Percentiles rank a stretch among this genome's conserved stretches.
Conservation (phyloP, 2,329 filamentous ascomycete species). For the Trichoderma citrinoviride region DNA sequence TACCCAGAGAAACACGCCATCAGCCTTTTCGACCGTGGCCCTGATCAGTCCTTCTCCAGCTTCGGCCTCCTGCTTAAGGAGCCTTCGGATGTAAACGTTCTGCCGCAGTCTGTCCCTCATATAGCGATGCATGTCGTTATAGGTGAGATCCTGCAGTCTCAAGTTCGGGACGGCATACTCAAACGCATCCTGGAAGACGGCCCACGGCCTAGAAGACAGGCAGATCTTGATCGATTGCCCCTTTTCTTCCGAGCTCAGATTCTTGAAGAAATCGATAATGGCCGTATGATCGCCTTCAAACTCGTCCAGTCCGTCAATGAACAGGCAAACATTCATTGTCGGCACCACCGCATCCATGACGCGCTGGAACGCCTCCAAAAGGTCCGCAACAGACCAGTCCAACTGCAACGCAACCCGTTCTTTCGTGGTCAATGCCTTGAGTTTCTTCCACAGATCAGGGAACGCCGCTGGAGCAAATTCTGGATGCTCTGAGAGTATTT, state of each 20-base stretch:
- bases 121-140: conserved; percentile 32
- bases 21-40: conserved; percentile 27
- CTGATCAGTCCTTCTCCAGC: conserved; percentile 20
- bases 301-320: conserved; percentile 37
- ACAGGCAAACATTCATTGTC: conserved; percentile 29
- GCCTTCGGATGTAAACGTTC: conserved; percentile 21
- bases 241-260: conserved; percentile 23
- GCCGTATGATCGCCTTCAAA: conserved; percentile 33
- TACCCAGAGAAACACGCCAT: conserved; percentile 39
- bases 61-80: conserved; percentile 21
- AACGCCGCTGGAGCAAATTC: conserved; percentile 30
- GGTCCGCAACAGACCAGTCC: conserved; percentile 34
- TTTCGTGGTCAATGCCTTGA: conserved; percentile 32
- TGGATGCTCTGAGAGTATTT: conserved; percentile 32
- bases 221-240: conserved; percentile 32
- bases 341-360: conserved; percentile 27
- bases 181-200: conserved; percentile 30
- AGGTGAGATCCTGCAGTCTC: conserved; percentile 30
- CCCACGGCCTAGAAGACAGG: conserved; percentile 35
- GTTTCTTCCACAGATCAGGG: conserved; percentile 31
- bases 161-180: conserved; percentile 29
- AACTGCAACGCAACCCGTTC: conserved; percentile 32
- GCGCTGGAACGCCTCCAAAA: conserved; percentile 29
- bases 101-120: conserved; percentile 25
- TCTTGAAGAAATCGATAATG: conserved; percentile 33